Evolutionary conservation across 345 rosid genomes (phyloP), one percentile per base, ranked within the genome.

Genomic region (Salix viminalis): DNA sequence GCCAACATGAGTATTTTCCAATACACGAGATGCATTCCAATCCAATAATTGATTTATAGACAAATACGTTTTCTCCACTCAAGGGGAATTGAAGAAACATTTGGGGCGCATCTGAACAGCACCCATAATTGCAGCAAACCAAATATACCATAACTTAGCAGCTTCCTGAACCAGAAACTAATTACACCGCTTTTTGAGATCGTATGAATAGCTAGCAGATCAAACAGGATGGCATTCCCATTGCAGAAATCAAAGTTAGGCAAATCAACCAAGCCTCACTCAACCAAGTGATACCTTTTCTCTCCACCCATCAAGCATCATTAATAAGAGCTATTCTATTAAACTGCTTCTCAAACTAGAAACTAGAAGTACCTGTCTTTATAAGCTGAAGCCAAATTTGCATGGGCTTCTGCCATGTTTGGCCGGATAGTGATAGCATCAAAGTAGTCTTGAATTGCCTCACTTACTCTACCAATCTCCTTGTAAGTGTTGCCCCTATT

Each of bases 381-480:
- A 77, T 96, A 94, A 75, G 99, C 98, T n/a, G 99, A 96, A 77
- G 99, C 99, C 80, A 96, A 83, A 84, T 96, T 96, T 79, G 99
- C 98, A 88, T 96, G 99, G 56, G 99, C 99, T 85, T 96, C 99
- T 72, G 98, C 95, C 99, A 96, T 96, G 54, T 89, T 75, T 60
- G 99, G 99, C 72, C 97, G 87, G 73, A 92, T 79, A 67, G 18
- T 91, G 68, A 96, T 92, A 66, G 99, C 99, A 76, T 88, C 86
- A 32, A 89, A 71, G 69, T 96, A 96, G 79, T 96, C 99, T 78
- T 96, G 98, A 74, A 96, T 94, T 28, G 99, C 99, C 80, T 96
- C 99, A 79, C 80, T 87, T 44, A 94, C 97, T 85, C 98, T 88
- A 74, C 99, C 98, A 75, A 92, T 85, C 89, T 96, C 99, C 82